Evolutionary conservation across 441 rosid species (phyloP).

Genomic region (Bruguiera hainesii): DNA sequence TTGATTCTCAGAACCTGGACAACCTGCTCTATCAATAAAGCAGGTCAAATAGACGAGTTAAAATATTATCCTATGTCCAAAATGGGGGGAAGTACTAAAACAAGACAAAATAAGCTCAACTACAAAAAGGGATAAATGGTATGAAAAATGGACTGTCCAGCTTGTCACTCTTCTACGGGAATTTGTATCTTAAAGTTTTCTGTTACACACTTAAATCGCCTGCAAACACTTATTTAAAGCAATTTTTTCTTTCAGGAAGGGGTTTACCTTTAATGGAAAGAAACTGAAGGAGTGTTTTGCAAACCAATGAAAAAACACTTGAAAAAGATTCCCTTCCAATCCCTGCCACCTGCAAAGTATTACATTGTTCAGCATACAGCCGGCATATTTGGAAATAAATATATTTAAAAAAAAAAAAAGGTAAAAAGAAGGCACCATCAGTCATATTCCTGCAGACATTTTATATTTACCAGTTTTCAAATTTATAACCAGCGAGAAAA

Average conservation of each 20-base stretch:
- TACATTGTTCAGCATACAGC: slow-evolving; percentile 9
- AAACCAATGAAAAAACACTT: slow-evolving; percentile 56
- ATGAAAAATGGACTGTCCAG: slow-evolving; percentile 7
- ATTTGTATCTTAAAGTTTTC: neutral
- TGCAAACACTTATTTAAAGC: neutral
- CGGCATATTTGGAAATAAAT: slow-evolving; percentile 4
- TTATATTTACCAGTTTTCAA: slow-evolving; percentile 1
- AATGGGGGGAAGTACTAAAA: slow-evolving; percentile 2
- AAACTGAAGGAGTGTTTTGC: slow-evolving; percentile 56
- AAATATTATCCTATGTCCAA: slow-evolving; percentile 14
- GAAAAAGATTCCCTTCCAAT: slow-evolving; percentile 44
- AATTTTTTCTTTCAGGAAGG: neutral
- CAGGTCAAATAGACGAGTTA: slow-evolving; percentile 13
- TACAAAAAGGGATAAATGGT: neutral
- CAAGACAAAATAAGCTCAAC: slow-evolving; percentile 1
- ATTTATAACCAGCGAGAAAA: neutral
- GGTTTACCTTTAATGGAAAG: slow-evolving; percentile 62
- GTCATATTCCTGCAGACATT: neutral
- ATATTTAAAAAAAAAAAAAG: neutral
- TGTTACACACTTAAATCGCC: too few relatives aligned
- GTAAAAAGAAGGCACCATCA: neutral
- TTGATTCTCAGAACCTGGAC: slow-evolving; percentile 63
- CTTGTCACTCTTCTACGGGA: neutral
- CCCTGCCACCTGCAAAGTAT: slow-evolving; percentile 63
- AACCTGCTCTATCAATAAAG: slow-evolving; percentile 53